Percentiles rank a stretch among this genome's conserved stretches.
Conservation (phyloP, 768 basidiomycete species). For the Glaciozyma martinii region DNA sequence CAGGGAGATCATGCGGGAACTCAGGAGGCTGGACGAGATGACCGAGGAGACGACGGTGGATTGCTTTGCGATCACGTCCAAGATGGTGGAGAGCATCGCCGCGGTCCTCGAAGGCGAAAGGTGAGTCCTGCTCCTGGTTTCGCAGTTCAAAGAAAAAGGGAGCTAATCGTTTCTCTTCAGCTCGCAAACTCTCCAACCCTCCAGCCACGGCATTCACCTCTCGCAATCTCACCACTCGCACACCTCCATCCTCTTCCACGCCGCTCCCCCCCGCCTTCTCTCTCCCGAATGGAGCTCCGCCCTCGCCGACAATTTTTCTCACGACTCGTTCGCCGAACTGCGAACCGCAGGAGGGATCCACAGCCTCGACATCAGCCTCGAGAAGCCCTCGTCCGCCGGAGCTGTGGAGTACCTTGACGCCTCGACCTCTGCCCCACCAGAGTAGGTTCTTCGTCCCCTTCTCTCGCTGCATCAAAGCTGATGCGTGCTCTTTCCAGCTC, state of each 20-base stretch:
- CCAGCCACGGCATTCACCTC: background rate
- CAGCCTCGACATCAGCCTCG: background rate
- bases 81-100: background rate
- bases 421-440: background rate
- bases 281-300: background rate
- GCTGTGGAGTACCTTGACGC: background rate
- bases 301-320: background rate
- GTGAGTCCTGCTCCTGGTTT: background rate
- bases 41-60: constrained; percentile 10
- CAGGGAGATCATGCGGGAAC: background rate
- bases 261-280: background rate
- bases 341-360: background rate
- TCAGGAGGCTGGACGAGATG: constrained; percentile 16
- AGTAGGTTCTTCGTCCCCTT: background rate
- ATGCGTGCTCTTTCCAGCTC: background rate
- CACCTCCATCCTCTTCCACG: constrained; percentile 1
- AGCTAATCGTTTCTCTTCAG: background rate
- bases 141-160: background rate
- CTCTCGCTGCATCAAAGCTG: background rate
- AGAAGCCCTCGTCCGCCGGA: background rate
- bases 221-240: background rate
- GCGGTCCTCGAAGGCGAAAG: background rate
- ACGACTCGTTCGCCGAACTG: background rate
- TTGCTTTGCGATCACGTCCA: background rate
- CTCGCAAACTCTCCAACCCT: background rate